Percentiles rank a stretch among this genome's conserved stretches.
These are phyloP conservation scores for Pseudoperonospora humuli DNA, from an alignment of 352 stramenopile genomes.

Conservation along the genomic window DNA sequence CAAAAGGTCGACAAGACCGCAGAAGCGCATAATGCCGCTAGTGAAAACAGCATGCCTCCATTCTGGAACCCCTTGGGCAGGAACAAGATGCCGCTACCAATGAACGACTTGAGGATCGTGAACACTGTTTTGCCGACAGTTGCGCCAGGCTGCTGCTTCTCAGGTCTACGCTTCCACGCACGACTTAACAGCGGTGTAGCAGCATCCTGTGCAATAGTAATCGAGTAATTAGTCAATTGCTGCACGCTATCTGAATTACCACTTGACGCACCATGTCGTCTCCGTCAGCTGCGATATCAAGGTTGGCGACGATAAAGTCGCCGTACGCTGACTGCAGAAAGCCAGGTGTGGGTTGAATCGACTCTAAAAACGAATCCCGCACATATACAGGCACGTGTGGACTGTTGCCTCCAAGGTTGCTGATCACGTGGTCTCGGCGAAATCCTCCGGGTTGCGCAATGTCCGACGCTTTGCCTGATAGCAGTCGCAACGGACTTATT, in stretches of 20 bases:
- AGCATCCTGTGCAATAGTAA: constrained; percentile 16
- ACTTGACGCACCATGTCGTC: constrained; percentile 21
- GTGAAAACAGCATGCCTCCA: constrained; percentile 59
- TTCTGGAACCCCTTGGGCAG: constrained; percentile 59
- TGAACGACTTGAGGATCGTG: constrained; percentile 68
- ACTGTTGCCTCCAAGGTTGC: constrained; percentile 25
- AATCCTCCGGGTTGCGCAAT: constrained; percentile 47
- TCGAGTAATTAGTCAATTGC: constrained; percentile 5
- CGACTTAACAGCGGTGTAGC: constrained; percentile 33
- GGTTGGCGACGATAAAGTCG: constrained; percentile 44
- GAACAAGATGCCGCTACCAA: constrained; percentile 63
- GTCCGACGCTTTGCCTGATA: constrained; percentile 43
- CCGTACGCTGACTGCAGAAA: constrained; percentile 43
- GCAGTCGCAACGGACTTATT: background rate
- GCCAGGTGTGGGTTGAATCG: constrained; percentile 27
- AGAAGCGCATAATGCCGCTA: constrained; percentile 37
- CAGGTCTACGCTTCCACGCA: constrained; percentile 19
- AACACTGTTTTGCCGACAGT: constrained; percentile 50
- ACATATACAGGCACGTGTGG: constrained; percentile 28
- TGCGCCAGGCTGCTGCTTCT: constrained; percentile 23
- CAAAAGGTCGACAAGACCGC: constrained; percentile 47
- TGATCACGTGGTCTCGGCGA: constrained; percentile 47
- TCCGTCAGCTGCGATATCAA: constrained; percentile 40
- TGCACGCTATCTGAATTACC: constrained; percentile 4
- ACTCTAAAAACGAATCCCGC: constrained; percentile 46